A percentile compares a stretch with the other conserved stretches of the same genome.
Conservation (phyloP, 495 filamentous ascomycete genomes). For the Penicillium herquei region DNA sequence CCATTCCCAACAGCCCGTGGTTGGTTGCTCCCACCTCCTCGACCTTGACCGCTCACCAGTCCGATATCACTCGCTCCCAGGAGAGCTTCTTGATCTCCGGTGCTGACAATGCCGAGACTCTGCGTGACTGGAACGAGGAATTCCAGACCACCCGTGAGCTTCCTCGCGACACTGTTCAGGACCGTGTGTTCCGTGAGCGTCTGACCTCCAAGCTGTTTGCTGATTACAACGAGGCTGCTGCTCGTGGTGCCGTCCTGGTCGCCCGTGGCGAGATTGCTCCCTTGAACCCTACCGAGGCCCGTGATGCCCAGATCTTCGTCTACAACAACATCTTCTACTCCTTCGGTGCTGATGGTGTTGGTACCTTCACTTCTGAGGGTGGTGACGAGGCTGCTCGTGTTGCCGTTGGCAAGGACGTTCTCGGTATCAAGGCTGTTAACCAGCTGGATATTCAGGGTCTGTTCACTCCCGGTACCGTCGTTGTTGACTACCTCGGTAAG, state of each 20-base stretch:
- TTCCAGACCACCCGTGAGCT: slow-evolving; percentile 96
- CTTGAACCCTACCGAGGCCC: slow-evolving; percentile 91
- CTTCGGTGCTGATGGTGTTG: slow-evolving; percentile 95
- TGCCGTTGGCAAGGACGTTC: slow-evolving; percentile 94
- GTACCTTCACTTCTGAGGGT: slow-evolving; percentile 93
- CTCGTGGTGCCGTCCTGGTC: slow-evolving; percentile 88
- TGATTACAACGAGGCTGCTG: slow-evolving; percentile 94
- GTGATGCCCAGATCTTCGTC: slow-evolving; percentile 96
- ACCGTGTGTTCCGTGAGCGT: slow-evolving; percentile 93
- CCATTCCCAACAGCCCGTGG: slow-evolving; percentile 91
- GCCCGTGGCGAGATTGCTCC: slow-evolving; percentile 91
- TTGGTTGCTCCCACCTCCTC: slow-evolving; percentile 68
- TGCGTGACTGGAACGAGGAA: slow-evolving; percentile 99
- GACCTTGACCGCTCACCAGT: slow-evolving; percentile 63
- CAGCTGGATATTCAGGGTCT: slow-evolving; percentile 93
- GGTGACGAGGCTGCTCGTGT: slow-evolving; percentile 96
- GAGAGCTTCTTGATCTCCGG: slow-evolving; percentile 89
- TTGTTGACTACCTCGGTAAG: slow-evolving; percentile 96
- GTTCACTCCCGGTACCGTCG: slow-evolving; percentile 92
- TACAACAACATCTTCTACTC: slow-evolving; percentile 99
- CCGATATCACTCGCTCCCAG: slow-evolving; percentile 86
- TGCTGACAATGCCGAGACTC: slow-evolving; percentile 86
- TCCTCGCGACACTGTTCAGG: slow-evolving; percentile 87
- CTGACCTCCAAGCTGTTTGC: slow-evolving; percentile 94
- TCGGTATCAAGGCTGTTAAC: slow-evolving; percentile 91